Base-by-base conservation (phyloP, 1,284 basidiomycete species). In the Ceratobasidium sp. region DNA sequence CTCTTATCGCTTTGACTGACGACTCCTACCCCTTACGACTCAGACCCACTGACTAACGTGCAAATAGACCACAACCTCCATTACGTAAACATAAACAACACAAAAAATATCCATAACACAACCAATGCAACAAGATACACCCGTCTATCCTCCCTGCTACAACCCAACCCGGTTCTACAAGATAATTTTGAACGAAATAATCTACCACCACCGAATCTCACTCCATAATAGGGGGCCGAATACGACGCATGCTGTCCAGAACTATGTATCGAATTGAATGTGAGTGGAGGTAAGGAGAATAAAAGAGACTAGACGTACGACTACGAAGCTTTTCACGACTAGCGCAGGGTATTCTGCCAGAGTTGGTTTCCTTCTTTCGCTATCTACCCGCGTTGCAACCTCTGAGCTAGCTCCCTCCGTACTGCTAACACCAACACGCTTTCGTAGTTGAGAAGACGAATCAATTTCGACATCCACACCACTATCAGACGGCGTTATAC, bases 191-290 rank as follows among this genome's bases (percentile, higher is more conserved):
- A 52, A 52, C 6, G 50, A 52, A 52, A n/a, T 33, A 10, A 9
- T 66, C 62, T 78, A 85, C 87, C 87, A 89, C 87, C 87, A 89
- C 28, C 87, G 83, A 71, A 96, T 86, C 85, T 98, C 96, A n/a
- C 91, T 90, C 93, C 93, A 95, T 42, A 98, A 84, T 38, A 97
- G 46, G 2, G 46, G 46, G 9, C 46, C 46, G 46, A 48, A 48
- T 48, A 48, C 46, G 46, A 48, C 46, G 46, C 46, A 93, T 0
- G 96, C 96, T 1, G 93, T 95, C 90, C 91, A 97, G 84, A 98
- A 93, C 92, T 52, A 42, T n/a, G 2, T 1, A 48, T 12, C 46
- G 46, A 48, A 20, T n/a, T n/a, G 6, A n/a, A 78, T 81, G 44
- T 28, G 44, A 33, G 62, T n/a, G n/a, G n/a, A n/a, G n/a, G n/a